phyloP scores from a whole-genome alignment of 2,329 filamentous ascomycete genomes.

The Fusarium keratoplasticum region DNA sequence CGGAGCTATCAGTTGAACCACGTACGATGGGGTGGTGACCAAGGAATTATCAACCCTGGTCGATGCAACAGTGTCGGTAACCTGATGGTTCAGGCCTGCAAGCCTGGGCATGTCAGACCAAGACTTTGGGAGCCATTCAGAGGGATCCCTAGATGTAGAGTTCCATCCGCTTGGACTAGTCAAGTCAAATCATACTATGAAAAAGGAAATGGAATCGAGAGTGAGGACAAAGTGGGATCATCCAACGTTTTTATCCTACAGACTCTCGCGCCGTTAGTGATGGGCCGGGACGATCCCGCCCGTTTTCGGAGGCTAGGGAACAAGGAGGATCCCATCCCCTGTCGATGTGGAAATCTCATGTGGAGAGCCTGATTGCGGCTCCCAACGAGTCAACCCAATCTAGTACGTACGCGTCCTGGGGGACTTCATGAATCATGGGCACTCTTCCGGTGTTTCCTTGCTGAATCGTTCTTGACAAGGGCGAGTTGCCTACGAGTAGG shows the following conservation, averaged over 20 bases:
- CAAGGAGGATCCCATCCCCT: not conserved
- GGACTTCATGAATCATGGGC: not conserved
- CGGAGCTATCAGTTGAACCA: not conserved
- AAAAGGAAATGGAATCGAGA: not conserved
- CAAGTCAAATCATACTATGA: not conserved
- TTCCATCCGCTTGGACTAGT: not conserved
- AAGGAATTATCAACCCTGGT: not conserved
- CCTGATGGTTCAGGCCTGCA: not conserved
- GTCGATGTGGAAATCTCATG: not conserved
- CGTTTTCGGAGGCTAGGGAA: not conserved
- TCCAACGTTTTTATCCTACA: not conserved
- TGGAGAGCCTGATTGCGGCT: not conserved
- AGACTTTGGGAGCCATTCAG: not conserved
- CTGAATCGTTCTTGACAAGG: not conserved
- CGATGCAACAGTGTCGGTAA: not conserved
- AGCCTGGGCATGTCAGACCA: not conserved
- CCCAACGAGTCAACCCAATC: not conserved
- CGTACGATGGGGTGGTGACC: not conserved
- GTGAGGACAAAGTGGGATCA: not conserved
- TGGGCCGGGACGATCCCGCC: not conserved
- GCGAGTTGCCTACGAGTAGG: not conserved
- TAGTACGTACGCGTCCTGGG: not conserved
- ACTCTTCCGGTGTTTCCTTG: not conserved
- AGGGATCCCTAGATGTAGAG: not conserved
- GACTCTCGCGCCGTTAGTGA: not conserved